Base-by-base conservation (phyloP, 2,329 filamentous ascomycete species). In the Sporothrix euskadiensis region DNA sequence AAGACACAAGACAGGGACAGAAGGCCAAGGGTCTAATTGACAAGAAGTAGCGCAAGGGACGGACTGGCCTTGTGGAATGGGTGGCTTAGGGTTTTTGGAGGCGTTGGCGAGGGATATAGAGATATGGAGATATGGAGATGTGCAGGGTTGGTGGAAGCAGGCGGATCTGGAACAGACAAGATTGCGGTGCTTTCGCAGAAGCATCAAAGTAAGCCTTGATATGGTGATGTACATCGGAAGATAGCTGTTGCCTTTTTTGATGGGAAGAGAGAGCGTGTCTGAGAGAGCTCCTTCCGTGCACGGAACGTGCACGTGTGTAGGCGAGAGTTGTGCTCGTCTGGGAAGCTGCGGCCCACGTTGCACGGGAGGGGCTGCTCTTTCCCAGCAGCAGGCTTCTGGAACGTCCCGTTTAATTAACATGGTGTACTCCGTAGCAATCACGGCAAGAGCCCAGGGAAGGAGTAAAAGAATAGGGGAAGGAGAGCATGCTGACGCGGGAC, bases 291-390 rank as follows among this genome's bases (percentile, higher is more conserved):
- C 59, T 44, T 39, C 59, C 59, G 59, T 41, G 59, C 59, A 66
- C 63, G 63, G 41, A 7, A 47, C 19, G 22, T 26, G 26, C 26
- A 26, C 26, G 26, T 26, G 26, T 26, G 26, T 54, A 56, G 30
- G 65, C 47, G 65, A 54, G 47, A 54, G 47, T 54, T 54, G 65
- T 54, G 63, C 39, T 26, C 47, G 66, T 54, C 47, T 69, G 66
- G 47, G 66, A 69, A 52, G 66, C 66, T 35, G 66, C 66, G 44
- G 66, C 66, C 47, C 66, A 69, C 30, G 44, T 69, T 69, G 66
- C 44, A 68, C 63, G 63, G 63, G 66, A 39, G 10, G 26, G 63
- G 14, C 19, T 69, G 44, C 47, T 56, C 66, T 69, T 54, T 69
- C 66, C 66, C 26, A 68, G 47, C 16, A 54, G 47, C 66, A 52